Percentiles rank a stretch among this genome's conserved stretches.
Conservation (phyloP, 2,329 filamentous ascomycete species). For the Helotiales sp. region DNA sequence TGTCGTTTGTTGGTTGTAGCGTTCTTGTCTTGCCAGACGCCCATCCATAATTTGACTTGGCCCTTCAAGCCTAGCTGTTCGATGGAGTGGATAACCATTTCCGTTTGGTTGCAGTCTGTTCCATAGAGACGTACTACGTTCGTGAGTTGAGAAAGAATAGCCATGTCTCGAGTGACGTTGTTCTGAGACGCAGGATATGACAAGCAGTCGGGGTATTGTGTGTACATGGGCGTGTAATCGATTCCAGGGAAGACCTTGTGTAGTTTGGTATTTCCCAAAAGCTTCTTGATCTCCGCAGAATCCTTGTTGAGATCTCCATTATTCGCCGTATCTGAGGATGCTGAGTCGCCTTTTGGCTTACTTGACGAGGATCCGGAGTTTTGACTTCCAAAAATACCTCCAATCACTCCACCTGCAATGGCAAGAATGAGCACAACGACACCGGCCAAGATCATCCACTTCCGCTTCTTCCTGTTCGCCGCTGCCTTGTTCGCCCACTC, state of each 20-base stretch:
- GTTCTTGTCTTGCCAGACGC: constrained; percentile 90
- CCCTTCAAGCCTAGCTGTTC: constrained; percentile 72
- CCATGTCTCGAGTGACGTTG: constrained; percentile 90
- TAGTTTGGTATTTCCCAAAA: constrained; percentile 80
- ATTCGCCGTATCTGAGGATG: constrained; percentile 60
- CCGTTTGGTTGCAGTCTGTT: constrained; percentile 96
- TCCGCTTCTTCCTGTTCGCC: constrained; percentile 67
- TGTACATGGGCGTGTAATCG: constrained; percentile 91
- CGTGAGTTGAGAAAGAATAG: constrained; percentile 87
- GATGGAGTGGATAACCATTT: constrained; percentile 88
- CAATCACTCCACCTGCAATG: constrained; percentile 75
- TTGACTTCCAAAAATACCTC: constrained; percentile 52
- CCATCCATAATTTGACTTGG: constrained; percentile 87
- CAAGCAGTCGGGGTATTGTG: constrained; percentile 86
- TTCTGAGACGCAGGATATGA: constrained; percentile 83
- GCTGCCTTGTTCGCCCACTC: constrained; percentile 67
- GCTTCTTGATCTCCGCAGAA: constrained; percentile 77
- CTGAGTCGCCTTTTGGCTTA: constrained; percentile 50
- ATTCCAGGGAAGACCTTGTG: constrained; percentile 95
- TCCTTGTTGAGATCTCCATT: constrained; percentile 76
- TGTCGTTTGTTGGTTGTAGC: constrained; percentile 83
- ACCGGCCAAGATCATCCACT: constrained; percentile 68
- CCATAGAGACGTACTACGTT: constrained; percentile 89
- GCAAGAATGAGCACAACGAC: constrained; percentile 71
- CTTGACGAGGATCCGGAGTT: constrained; percentile 27